Conservation (phyloP, 2,329 filamentous ascomycete species). For the Cladosporium sp. region DNA sequence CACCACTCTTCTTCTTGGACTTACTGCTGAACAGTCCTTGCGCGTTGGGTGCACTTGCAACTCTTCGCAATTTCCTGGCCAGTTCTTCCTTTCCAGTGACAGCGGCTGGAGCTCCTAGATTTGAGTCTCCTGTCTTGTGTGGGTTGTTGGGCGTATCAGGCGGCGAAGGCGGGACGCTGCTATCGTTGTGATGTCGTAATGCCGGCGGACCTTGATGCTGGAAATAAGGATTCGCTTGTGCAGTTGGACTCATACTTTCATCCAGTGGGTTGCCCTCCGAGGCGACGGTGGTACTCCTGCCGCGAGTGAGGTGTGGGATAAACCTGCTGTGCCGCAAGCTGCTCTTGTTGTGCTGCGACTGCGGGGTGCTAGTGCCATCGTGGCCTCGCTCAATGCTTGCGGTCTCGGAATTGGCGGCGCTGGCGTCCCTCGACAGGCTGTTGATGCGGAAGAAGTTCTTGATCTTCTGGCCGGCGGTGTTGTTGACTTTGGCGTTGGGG, state of each 20-base stretch:
- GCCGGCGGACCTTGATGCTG: slow-evolving; percentile 92
- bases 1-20: slow-evolving; percentile 35
- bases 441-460: slow-evolving; percentile 71
- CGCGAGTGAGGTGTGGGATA: slow-evolving; percentile 82
- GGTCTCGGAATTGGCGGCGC: slow-evolving; percentile 39
- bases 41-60: slow-evolving; percentile 94
- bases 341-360: slow-evolving; percentile 57
- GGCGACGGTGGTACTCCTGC: slow-evolving; percentile 85
- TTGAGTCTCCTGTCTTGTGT: slow-evolving; percentile 64
- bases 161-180: slow-evolving; percentile 87
- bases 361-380: slow-evolving; percentile 50
- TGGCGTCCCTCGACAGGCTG: slow-evolving; percentile 48
- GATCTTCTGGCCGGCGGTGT: slow-evolving; percentile 61
- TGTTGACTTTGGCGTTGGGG: slow-evolving; percentile 51
- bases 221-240: slow-evolving; percentile 95
- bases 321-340: slow-evolving; percentile 83
- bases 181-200: slow-evolving; percentile 90
- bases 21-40: slow-evolving; percentile 78
- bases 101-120: slow-evolving; percentile 60
- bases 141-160: slow-evolving; percentile 79
- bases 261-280: slow-evolving; percentile 92
- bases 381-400: slow-evolving; percentile 33
- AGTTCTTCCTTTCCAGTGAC: slow-evolving; percentile 89
- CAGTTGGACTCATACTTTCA: slow-evolving; percentile 85
- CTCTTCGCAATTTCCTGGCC: slow-evolving; percentile 86